Evolutionary conservation across 106 monocot species (phyloP).

Genomic region (Acanthochlamys bracteata): DNA sequence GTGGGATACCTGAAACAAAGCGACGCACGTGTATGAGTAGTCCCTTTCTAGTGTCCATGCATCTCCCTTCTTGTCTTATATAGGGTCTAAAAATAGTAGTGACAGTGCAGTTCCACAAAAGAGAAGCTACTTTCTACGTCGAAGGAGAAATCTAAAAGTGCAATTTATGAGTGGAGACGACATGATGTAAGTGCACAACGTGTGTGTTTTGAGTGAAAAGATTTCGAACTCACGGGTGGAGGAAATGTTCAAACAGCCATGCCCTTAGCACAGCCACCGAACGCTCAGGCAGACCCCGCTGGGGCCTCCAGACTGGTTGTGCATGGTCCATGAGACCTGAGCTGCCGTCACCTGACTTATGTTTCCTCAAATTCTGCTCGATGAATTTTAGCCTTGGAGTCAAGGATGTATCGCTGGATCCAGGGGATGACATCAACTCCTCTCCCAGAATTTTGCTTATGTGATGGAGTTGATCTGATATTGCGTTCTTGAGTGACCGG

Average conservation of each 20-base stretch:
- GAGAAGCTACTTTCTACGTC: neutral
- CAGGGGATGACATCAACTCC: conserved; percentile 24
- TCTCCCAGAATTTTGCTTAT: conserved; percentile 44
- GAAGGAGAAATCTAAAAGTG: neutral
- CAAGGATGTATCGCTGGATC: conserved; percentile 10
- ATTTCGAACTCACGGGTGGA: conserved; percentile 49
- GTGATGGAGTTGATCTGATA: conserved; percentile 39
- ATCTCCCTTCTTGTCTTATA: conserved; percentile 1
- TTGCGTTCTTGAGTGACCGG: conserved; percentile 34
- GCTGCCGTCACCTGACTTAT: conserved; percentile 17
- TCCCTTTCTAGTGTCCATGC: conserved; percentile 9
- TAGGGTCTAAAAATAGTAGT: neutral
- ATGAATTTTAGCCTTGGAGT: conserved; percentile 21
- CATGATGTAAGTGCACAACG: neutral
- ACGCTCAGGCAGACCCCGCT: conserved; percentile 54
- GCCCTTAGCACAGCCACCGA: conserved; percentile 51
- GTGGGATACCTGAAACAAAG: conserved; percentile 40
- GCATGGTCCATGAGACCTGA: conserved; percentile 33
- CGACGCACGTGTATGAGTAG: conserved; percentile 11
- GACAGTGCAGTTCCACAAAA: neutral
- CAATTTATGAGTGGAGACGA: neutral
- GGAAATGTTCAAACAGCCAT: conserved; percentile 73
- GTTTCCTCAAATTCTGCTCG: conserved; percentile 18
- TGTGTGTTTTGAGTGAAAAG: neutral
- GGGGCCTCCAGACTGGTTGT: conserved; percentile 59